Evolutionary conservation across 139 green algal species (phyloP).

Genomic region (Picochlorum sp.): DNA sequence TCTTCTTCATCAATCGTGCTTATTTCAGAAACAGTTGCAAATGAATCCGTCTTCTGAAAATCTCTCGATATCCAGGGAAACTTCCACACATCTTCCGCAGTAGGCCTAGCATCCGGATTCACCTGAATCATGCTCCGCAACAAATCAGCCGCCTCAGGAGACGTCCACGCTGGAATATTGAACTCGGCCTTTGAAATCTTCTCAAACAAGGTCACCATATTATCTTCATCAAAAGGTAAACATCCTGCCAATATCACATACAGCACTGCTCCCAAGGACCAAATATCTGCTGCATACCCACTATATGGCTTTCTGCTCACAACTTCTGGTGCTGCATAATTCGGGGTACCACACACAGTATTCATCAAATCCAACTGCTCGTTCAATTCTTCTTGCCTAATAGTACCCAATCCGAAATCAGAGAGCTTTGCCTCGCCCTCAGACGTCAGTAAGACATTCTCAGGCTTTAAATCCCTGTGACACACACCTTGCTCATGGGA

Average conservation of each 20-base stretch:
- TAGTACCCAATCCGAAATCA: constrained; percentile 50
- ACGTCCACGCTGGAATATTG: constrained; percentile 31
- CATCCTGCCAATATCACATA: constrained; percentile 39
- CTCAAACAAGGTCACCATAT: constrained; percentile 26
- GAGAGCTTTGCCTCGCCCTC: constrained; percentile 43
- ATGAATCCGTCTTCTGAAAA: background rate
- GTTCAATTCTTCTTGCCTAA: constrained; percentile 12
- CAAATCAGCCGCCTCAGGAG: constrained; percentile 11
- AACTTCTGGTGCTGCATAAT: constrained; percentile 72
- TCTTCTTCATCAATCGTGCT: background rate
- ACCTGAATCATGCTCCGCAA: constrained; percentile 29
- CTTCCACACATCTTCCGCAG: constrained; percentile 24
- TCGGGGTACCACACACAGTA: constrained; percentile 66
- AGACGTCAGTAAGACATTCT: constrained; percentile 47
- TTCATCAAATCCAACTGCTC: constrained; percentile 28
- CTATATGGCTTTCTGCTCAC: constrained; percentile 37
- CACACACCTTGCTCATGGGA: constrained; percentile 42
- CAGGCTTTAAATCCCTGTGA: constrained; percentile 62
- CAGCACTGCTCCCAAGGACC: constrained; percentile 47
- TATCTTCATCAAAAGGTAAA: constrained; percentile 49
- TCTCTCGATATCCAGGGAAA: constrained; percentile 29
- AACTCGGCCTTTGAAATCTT: constrained; percentile 36
- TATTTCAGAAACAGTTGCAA: background rate
- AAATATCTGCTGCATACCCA: constrained; percentile 46
- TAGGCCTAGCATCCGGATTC: constrained; percentile 13